phyloP scores from a whole-genome alignment of 495 filamentous ascomycete genomes.

The Penicillium ucsense region DNA sequence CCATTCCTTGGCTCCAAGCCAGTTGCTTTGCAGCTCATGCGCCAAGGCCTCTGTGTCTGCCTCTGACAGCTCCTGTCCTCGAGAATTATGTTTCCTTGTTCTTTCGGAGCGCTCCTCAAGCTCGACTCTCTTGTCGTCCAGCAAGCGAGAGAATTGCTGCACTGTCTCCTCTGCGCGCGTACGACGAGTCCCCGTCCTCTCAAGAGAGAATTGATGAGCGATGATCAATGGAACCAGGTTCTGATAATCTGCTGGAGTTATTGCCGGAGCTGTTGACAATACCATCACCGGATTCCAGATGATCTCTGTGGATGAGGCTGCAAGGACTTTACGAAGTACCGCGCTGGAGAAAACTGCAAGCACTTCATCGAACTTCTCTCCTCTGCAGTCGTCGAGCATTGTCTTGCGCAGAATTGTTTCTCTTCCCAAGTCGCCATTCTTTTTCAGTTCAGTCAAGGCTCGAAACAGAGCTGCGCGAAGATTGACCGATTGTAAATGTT shows the following conservation, averaged over 20 bases:
- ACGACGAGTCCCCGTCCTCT: constrained; percentile 32
- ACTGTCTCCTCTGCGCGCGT: constrained; percentile 38
- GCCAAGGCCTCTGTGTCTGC: constrained; percentile 26
- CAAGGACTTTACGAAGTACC: constrained; percentile 61
- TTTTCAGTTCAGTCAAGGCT: constrained; percentile 70
- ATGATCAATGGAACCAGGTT: constrained; percentile 58
- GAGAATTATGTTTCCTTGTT: neutral
- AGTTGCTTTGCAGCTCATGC: constrained; percentile 53
- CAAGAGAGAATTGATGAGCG: constrained; percentile 60
- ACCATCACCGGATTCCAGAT: constrained; percentile 39
- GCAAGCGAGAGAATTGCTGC: constrained; percentile 47
- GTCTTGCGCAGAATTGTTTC: constrained; percentile 74
- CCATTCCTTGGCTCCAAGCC: constrained; percentile 65
- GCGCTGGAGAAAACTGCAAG: constrained; percentile 69
- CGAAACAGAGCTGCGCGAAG: constrained; percentile 78
- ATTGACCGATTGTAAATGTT: constrained; percentile 80
- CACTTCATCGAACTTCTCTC: constrained; percentile 71
- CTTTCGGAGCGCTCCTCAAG: constrained; percentile 25
- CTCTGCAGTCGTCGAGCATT: constrained; percentile 87
- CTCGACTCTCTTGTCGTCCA: constrained; percentile 44
- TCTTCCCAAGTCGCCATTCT: constrained; percentile 68
- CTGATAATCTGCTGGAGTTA: constrained; percentile 49
- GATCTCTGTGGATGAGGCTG: constrained; percentile 26
- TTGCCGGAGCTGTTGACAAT: constrained; percentile 51
- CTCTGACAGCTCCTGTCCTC: constrained; percentile 22